phyloP scores from a whole-genome alignment of 192 early-diverging fungal genomes.

The Geosiphon pyriformis region DNA sequence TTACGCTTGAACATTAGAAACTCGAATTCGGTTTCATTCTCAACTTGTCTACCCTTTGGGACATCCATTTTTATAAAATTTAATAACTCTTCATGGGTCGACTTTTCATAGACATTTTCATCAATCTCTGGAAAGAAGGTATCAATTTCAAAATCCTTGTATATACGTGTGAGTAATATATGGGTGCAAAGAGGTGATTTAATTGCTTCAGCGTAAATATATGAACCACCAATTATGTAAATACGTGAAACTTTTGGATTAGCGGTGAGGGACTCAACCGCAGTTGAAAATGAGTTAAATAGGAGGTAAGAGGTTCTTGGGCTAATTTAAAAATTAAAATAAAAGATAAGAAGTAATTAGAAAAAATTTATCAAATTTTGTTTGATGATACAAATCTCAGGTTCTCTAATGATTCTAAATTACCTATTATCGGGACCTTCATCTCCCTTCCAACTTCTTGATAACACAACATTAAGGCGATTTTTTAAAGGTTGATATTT shows the following conservation, averaged over 20 bases:
- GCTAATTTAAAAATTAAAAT: neutral
- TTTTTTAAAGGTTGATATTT: slow-evolving; percentile 72
- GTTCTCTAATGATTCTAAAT: too few species aligned
- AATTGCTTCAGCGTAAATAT: slow-evolving; percentile 70
- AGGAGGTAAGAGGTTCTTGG: slow-evolving; percentile 20
- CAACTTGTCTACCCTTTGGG: slow-evolving; percentile 14
- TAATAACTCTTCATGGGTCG: slow-evolving; percentile 23
- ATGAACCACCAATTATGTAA: slow-evolving; percentile 80
- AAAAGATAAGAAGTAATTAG: too few species aligned
- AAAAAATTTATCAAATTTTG: too few species aligned
- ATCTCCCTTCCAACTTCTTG: slow-evolving; percentile 53
- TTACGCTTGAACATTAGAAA: slow-evolving; percentile 28
- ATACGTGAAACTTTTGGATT: slow-evolving; percentile 35
- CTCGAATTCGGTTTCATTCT: slow-evolving; percentile 23
- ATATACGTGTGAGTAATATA: slow-evolving; percentile 68
- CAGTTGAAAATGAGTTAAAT: slow-evolving; percentile 19
- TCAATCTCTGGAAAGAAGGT: slow-evolving; percentile 73
- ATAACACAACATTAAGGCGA: slow-evolving; percentile 84
- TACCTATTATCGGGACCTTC: too few species aligned
- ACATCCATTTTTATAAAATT: slow-evolving; percentile 19
- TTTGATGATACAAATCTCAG: too few species aligned
- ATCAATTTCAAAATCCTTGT: slow-evolving; percentile 63
- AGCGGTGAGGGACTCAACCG: slow-evolving; percentile 2
- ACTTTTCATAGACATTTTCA: slow-evolving; percentile 36
- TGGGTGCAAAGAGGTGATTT: slow-evolving; percentile 45